These are phyloP conservation scores for Capillidium rhysosporum DNA, from an alignment of 371 early-diverging fungal genomes.

Conservation along the genomic window DNA sequence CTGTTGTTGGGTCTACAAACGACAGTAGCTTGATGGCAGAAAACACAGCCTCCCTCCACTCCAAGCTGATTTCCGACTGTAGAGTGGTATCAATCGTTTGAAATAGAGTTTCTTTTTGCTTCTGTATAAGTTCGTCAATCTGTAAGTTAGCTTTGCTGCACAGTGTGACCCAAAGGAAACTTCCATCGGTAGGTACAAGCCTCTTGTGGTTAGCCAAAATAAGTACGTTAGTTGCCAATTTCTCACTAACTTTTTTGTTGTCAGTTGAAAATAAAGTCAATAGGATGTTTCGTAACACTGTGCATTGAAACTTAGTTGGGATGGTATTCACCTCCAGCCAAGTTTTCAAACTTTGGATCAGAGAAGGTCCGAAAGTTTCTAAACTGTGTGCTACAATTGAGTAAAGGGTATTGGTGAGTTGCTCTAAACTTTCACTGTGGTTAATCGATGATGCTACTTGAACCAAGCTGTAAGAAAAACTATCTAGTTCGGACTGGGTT, in stretches of 20 bases:
- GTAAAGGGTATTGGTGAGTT: constrained; percentile 18
- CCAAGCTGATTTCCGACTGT: neutral
- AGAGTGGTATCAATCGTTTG: neutral
- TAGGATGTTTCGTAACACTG: neutral
- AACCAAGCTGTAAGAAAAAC: constrained; percentile 18
- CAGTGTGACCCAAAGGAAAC: constrained; percentile 5
- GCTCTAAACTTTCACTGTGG: constrained; percentile 25
- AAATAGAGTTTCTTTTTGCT: neutral
- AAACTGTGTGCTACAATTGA: constrained; percentile 4
- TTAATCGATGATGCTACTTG: constrained; percentile 28
- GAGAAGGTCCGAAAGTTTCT: neutral
- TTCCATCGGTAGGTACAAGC: neutral
- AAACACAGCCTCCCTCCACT: constrained; percentile 19
- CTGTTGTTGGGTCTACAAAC: constrained; percentile 28
- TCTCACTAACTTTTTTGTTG: neutral
- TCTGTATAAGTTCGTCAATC: neutral
- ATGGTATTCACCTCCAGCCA: neutral
- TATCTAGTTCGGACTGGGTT: constrained; percentile 11
- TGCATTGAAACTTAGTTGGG: neutral
- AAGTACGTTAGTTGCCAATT: neutral
- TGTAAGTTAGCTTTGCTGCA: neutral
- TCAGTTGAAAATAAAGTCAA: neutral
- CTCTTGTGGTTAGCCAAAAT: neutral
- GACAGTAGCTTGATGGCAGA: constrained; percentile 28
- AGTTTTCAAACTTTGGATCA: neutral